These are phyloP conservation scores for Aspergillus incahuasiensis DNA, from an alignment of 495 filamentous ascomycete genomes.

Conservation along the genomic window DNA sequence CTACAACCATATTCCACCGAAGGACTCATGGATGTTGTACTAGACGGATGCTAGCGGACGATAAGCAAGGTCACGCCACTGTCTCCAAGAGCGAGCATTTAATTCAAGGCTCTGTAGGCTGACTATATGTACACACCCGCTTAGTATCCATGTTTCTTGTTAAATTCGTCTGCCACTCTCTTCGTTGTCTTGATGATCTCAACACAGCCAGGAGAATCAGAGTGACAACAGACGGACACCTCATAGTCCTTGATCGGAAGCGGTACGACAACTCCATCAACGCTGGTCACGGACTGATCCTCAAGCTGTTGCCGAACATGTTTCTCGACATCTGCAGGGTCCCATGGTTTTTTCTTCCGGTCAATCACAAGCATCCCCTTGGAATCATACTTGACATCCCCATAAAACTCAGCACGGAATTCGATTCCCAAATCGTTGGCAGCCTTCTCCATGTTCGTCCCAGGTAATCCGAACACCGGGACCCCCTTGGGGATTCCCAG, in stretches of 20 bases:
- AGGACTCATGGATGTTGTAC: too few relatives aligned
- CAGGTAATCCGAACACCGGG: slow-evolving; percentile 54
- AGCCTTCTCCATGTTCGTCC: slow-evolving; percentile 48
- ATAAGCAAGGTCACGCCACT: too few relatives aligned
- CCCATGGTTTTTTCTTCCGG: slow-evolving; percentile 53
- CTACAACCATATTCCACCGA: too few relatives aligned
- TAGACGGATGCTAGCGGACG: too few relatives aligned
- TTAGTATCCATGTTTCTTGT: slow-evolving; percentile 28
- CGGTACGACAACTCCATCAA: slow-evolving; percentile 40
- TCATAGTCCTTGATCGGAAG: slow-evolving; percentile 45
- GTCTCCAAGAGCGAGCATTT: not conserved
- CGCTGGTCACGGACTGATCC: slow-evolving; percentile 38
- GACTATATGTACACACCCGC: not conserved
- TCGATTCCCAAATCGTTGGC: slow-evolving; percentile 48
- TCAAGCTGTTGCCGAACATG: slow-evolving; percentile 46
- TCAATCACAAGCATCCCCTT: slow-evolving; percentile 49
- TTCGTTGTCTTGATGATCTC: slow-evolving; percentile 48
- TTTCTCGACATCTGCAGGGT: slow-evolving; percentile 37
- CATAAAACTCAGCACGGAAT: slow-evolving; percentile 56
- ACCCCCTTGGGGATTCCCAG: slow-evolving; percentile 46
- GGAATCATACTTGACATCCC: slow-evolving; percentile 53
- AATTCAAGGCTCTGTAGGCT: not conserved
- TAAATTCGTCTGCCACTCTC: slow-evolving; percentile 35
- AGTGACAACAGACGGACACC: slow-evolving; percentile 52
- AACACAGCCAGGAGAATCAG: slow-evolving; percentile 48